phyloP scores from a whole-genome alignment of 2,329 filamentous ascomycete genomes.

The Bipolaris zeicola region DNA sequence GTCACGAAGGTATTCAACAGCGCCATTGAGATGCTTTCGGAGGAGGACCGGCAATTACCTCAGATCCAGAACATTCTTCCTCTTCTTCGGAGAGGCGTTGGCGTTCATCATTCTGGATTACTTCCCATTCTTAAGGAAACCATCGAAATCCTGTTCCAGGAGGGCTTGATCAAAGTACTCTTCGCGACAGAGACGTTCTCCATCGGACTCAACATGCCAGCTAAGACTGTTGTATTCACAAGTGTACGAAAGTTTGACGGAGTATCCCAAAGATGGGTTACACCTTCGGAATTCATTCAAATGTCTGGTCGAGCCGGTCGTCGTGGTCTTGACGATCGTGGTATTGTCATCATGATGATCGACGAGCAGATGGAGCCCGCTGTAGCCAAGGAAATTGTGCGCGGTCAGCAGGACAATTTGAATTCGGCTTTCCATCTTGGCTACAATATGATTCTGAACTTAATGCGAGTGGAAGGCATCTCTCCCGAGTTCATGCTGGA shows the following conservation, averaged over 20 bases:
- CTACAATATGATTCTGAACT: slow-evolving; percentile 98
- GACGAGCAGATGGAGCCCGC: slow-evolving; percentile 94
- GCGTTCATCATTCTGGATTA: slow-evolving; percentile 94
- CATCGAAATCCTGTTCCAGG: slow-evolving; percentile 98
- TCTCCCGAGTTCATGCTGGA: slow-evolving; percentile 99
- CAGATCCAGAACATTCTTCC: slow-evolving; percentile 92
- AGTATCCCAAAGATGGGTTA: slow-evolving; percentile 77
- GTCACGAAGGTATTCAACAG: slow-evolving; percentile 92
- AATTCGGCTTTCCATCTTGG: slow-evolving; percentile 98
- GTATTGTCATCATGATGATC: slow-evolving; percentile 99
- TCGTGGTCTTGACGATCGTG: slow-evolving; percentile 94
- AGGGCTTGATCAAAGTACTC: slow-evolving; percentile 95
- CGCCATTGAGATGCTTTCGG: slow-evolving; percentile 88
- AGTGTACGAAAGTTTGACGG: slow-evolving; percentile 96
- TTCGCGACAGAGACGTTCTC: slow-evolving; percentile 99
- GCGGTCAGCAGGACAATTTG: slow-evolving; percentile 93
- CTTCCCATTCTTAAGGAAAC: slow-evolving; percentile 97
- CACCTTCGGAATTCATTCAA: slow-evolving; percentile 95
- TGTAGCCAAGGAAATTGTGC: slow-evolving; percentile 92
- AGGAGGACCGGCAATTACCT: slow-evolving; percentile 84
- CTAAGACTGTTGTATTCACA: slow-evolving; percentile 98
- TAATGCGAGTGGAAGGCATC: slow-evolving; percentile 97
- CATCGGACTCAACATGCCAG: slow-evolving; percentile 98
- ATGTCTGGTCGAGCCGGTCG: slow-evolving; percentile 98
- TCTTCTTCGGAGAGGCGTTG: slow-evolving; percentile 86